Conservation (phyloP, 108 stramenopile genomes). For the Hondaea fermentalgiana region DNA sequence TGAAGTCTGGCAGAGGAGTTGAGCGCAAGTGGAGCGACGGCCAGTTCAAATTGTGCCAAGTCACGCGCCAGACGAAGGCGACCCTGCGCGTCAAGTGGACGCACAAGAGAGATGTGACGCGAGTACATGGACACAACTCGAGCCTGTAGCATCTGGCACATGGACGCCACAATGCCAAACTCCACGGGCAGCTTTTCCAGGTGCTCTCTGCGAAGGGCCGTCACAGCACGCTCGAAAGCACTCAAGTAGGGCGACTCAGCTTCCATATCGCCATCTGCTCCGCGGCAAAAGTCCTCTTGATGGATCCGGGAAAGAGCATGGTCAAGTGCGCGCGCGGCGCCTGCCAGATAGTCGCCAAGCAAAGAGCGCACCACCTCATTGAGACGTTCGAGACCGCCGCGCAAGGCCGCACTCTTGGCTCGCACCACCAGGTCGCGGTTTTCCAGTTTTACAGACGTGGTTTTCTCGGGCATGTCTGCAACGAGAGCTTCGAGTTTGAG, state of each 20-base stretch:
- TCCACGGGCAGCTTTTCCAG: slow-evolving; percentile 5
- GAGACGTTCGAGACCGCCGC: neutral
- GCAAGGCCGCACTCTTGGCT: neutral
- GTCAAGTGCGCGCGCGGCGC: neutral
- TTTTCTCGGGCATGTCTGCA: neutral
- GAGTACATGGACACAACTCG: neutral
- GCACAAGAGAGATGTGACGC: neutral
- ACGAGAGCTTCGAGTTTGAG: slow-evolving; percentile 4
- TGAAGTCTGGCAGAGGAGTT: neutral
- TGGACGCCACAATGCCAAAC: neutral
- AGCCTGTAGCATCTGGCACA: neutral
- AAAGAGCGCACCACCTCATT: neutral
- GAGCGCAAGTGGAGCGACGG: neutral
- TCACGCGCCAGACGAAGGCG: neutral
- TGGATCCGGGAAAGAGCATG: neutral
- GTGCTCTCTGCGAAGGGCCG: neutral
- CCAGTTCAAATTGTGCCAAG: neutral
- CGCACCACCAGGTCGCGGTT: neutral
- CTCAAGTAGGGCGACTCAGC: neutral
- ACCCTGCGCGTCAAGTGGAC: neutral
- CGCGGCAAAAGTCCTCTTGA: neutral
- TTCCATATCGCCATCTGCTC: neutral
- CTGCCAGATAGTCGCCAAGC: neutral
- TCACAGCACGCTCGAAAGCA: neutral
- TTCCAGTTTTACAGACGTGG: neutral